Percentiles rank a stretch among this genome's conserved stretches.
Conservation (phyloP, 345 rosid genomes). For the Eucalyptus cladocalyx region DNA sequence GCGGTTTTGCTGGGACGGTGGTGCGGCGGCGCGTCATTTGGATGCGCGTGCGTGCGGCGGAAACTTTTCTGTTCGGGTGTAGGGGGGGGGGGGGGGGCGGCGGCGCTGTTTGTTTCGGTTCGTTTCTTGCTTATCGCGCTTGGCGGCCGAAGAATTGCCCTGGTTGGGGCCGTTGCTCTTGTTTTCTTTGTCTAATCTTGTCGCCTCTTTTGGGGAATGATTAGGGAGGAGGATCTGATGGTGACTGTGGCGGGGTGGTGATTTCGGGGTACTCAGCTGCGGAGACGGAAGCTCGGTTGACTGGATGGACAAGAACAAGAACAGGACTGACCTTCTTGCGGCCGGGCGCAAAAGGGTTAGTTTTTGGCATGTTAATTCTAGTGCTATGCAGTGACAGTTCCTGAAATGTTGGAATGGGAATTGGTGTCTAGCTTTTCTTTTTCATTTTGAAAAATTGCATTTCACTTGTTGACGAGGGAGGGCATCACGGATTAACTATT, state of each 20-base stretch:
- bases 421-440: neutral
- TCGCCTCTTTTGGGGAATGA: neutral
- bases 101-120: neutral
- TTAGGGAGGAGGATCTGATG: neutral
- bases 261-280: neutral
- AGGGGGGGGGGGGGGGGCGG: neutral
- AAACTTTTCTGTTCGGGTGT: neutral
- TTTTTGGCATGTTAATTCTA: neutral
- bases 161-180: neutral
- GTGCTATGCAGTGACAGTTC: neutral
- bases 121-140: neutral
- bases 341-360: conserved; percentile 91
- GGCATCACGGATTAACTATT: neutral
- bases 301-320: conserved; percentile 90
- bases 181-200: neutral
- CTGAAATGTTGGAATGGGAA: neutral
- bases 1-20: neutral
- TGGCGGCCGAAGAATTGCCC: neutral
- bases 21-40: neutral
- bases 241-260: conserved; percentile 14
- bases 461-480: neutral
- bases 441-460: neutral
- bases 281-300: conserved; percentile 4
- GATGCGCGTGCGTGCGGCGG: neutral
- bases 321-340: conserved; percentile 72